Conservation (phyloP, 306 rosid genomes). For the Casuarina equisetifolia region DNA sequence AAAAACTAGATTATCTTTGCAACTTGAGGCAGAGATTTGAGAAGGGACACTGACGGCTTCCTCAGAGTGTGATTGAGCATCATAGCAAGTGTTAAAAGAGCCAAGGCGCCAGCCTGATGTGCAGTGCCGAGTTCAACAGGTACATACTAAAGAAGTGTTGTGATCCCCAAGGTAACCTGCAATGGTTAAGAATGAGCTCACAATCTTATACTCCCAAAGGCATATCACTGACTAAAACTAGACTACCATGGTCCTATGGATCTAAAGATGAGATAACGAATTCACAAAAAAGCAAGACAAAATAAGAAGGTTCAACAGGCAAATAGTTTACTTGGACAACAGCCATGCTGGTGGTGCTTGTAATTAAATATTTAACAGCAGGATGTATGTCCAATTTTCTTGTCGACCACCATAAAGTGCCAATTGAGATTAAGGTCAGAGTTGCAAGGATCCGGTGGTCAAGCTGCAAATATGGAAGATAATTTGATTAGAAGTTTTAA, state of each 20-base stretch:
- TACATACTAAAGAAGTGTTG: slow-evolving; percentile 81
- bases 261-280: background rate
- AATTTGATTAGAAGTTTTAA: background rate
- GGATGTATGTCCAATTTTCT: slow-evolving; percentile 82
- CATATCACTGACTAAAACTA: background rate
- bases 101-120: slow-evolving; percentile 91
- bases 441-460: slow-evolving; percentile 87
- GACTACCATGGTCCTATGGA: background rate
- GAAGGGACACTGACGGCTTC: slow-evolving; percentile 65
- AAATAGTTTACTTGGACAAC: slow-evolving; percentile 63
- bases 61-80: slow-evolving; percentile 74
- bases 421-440: slow-evolving; percentile 57
- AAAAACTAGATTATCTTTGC: slow-evolving; percentile 37
- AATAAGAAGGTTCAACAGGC: background rate
- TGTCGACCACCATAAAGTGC: slow-evolving; percentile 69
- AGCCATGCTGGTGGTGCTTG: slow-evolving; percentile 69
- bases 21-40: slow-evolving; percentile 70
- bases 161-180: slow-evolving; percentile 78
- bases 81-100: slow-evolving; percentile 65
- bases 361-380: slow-evolving; percentile 63
- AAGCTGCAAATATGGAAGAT: slow-evolving; percentile 49
- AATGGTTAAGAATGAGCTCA: slow-evolving; percentile 14
- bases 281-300: background rate
- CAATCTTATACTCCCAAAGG: background rate
- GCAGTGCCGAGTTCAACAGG: slow-evolving; percentile 82